These are phyloP conservation scores for Bimuria novae-zelandiae DNA, from an alignment of 2,329 filamentous ascomycete species.

Conservation along the genomic window DNA sequence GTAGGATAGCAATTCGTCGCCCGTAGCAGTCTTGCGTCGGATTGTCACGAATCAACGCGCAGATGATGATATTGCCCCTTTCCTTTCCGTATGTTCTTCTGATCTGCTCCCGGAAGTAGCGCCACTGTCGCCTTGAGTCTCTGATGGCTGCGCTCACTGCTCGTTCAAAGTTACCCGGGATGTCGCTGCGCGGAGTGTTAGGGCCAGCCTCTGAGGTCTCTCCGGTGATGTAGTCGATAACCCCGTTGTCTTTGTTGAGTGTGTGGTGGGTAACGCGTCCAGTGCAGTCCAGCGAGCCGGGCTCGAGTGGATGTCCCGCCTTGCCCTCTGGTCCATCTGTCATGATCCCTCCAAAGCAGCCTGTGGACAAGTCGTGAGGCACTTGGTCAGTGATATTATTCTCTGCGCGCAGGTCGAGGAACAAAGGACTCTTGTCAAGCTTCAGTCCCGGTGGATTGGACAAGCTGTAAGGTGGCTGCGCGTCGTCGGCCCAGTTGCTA, in stretches of 20 bases:
- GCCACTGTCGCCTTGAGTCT: conserved; percentile 28
- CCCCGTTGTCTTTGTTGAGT: conserved; percentile 31
- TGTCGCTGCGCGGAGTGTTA: conserved; percentile 27
- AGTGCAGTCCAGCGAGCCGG: conserved; percentile 29
- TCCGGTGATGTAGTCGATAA: conserved; percentile 25
- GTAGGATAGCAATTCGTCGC: conserved; percentile 23
- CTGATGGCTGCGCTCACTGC: conserved; percentile 26
- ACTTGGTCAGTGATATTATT: conserved; percentile 29
- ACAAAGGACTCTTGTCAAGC: conserved; percentile 17
- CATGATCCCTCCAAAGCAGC: conserved; percentile 30
- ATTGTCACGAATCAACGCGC: conserved; percentile 27
- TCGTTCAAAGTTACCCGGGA: conserved; percentile 26
- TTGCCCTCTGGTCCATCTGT: conserved; percentile 29
- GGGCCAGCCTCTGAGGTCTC: conserved; percentile 23
- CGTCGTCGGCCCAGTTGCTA: conserved; percentile 27
- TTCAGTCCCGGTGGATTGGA: conserved; percentile 27
- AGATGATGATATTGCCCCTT: conserved; percentile 32
- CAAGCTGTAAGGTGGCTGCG: conserved; percentile 21
- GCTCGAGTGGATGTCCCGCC: conserved; percentile 29
- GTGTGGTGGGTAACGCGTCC: conserved; percentile 31
- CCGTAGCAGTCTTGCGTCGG: conserved; percentile 28
- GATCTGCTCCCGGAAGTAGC: conserved; percentile 29
- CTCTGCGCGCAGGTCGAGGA: conserved; percentile 30
- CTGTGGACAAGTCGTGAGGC: conserved; percentile 26
- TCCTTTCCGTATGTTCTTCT: conserved; percentile 26